A percentile compares a stretch with the other conserved stretches of the same genome.
Conservation (phyloP, 2,329 filamentous ascomycete species). For the Ceratocystiopsis sp. region DNA sequence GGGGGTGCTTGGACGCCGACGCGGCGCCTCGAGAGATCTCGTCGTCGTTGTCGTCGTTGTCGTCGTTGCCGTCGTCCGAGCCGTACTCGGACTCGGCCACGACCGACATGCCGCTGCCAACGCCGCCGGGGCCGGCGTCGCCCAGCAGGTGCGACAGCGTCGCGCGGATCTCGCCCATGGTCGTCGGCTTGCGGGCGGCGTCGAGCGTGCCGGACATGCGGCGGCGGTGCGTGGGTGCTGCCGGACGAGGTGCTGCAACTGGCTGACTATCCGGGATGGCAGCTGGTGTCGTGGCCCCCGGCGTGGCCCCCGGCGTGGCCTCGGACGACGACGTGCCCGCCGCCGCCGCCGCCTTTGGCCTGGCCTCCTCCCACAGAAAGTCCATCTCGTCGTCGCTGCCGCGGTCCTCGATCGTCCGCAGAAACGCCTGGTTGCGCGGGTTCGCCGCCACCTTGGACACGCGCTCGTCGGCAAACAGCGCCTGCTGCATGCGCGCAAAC, state of each 20-base stretch:
- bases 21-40: not conserved
- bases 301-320: no score
- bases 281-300: not conserved
- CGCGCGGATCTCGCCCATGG: slow-evolving; percentile 65
- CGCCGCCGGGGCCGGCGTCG: slow-evolving; percentile 32
- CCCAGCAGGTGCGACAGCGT: slow-evolving; percentile 74
- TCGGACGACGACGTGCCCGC: not conserved
- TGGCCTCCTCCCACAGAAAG: slow-evolving; percentile 33
- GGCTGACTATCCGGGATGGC: slow-evolving; percentile 9
- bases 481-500: slow-evolving; percentile 81
- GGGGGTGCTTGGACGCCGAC: not conserved
- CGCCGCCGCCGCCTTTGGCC: slow-evolving; percentile 18
- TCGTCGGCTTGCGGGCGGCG: slow-evolving; percentile 49
- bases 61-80: slow-evolving; percentile 33
- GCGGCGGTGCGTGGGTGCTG: slow-evolving; percentile 27
- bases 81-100: slow-evolving; percentile 23
- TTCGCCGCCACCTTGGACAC: slow-evolving; percentile 82
- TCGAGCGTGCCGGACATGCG: slow-evolving; percentile 22
- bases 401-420: slow-evolving; percentile 74
- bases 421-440: slow-evolving; percentile 76
- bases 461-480: slow-evolving; percentile 73
- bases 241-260: not conserved
- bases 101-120: slow-evolving; percentile 27
- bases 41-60: slow-evolving; percentile 24
- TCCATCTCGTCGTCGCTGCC: slow-evolving; percentile 62